Base-by-base conservation (phyloP, 768 basidiomycete genomes). In the Mycena chlorophos region DNA sequence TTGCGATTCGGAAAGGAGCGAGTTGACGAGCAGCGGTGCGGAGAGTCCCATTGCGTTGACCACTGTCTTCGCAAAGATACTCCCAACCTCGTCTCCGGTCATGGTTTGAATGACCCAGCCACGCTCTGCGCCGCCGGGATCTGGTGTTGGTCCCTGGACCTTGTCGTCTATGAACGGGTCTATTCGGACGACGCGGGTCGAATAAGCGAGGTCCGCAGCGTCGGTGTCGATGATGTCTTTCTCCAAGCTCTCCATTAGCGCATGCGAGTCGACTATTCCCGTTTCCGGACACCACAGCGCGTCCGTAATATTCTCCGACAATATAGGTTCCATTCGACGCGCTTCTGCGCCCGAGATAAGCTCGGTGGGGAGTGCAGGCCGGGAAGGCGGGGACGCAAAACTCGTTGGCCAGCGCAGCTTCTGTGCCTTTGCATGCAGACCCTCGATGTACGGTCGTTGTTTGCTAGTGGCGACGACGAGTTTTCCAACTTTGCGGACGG, bases 101-200 rank as follows among this genome's bases (percentile, higher is more conserved):
- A 85, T 77, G 4, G 82, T 81, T 70, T 97, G 94, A 8, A 97
- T 88, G 19, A 95, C 85, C 94, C 94, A 98, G 2, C 95, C 94
- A 19, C 78, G 74, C 46, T 78, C 78, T 4, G 52, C 53, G n/a
- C 69, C 63, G 20, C 70, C 71, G 38, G 64, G 5, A 55, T 72
- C 66, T 19, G 69, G 64, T 31, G 60, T 40, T 31, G 51, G n/a
- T n/a, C n/a, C n/a, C n/a, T n/a, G 62, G 14, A 59, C 38, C 6
- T 54, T 63, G 40, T 69, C 58, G 38, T 68, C 68, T 45, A 63
- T 62, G 65, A 75, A 78, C 2, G 82, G 83, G 67, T 99, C 97
- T 5, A 99, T 78, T 27, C 97, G 83, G 17, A 96, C 93, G 27
- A 91, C 91, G 17, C 78, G 78, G 0, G 94, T 96, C 4, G 85